Conservation (phyloP, 2,329 filamentous ascomycete genomes). For the Penicillium sclerotigenum region DNA sequence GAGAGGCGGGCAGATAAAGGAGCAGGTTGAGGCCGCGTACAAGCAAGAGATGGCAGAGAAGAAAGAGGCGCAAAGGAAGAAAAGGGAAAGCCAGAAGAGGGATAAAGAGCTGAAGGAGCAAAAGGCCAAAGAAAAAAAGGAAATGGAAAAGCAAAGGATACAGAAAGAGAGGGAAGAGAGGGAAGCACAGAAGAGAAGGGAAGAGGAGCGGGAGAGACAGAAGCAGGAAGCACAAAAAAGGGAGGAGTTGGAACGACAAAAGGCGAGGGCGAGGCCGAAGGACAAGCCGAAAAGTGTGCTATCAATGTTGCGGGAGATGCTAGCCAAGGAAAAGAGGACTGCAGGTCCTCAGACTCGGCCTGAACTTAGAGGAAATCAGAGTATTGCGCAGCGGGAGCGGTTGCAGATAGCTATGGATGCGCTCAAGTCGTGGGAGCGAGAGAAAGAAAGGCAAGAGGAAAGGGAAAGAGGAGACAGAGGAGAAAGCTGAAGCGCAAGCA, state of each 20-base stretch:
- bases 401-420: not conserved
- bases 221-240: not conserved
- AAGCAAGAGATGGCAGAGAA: not conserved
- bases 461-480: not conserved
- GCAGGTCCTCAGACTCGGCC: not conserved
- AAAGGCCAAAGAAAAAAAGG: not conserved
- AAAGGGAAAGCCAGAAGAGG: not conserved
- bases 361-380: not conserved
- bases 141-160: not conserved
- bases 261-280: not conserved
- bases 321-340: not conserved
- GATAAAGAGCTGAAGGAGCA: not conserved
- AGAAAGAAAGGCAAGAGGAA: not conserved
- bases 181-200: not conserved
- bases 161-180: not conserved
- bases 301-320: not conserved
- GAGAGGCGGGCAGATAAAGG: not conserved
- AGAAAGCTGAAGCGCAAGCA: not conserved
- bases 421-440: not conserved
- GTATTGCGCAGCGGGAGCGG: not conserved
- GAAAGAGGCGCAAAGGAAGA: not conserved
- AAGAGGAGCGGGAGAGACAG: not conserved
- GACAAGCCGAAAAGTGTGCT: not conserved
- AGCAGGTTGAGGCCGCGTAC: not conserved
- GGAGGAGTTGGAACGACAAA: not conserved